These are phyloP conservation scores for Ascoidea tarda DNA, from an alignment of 805 yeast genomes.

Conservation along the genomic window DNA sequence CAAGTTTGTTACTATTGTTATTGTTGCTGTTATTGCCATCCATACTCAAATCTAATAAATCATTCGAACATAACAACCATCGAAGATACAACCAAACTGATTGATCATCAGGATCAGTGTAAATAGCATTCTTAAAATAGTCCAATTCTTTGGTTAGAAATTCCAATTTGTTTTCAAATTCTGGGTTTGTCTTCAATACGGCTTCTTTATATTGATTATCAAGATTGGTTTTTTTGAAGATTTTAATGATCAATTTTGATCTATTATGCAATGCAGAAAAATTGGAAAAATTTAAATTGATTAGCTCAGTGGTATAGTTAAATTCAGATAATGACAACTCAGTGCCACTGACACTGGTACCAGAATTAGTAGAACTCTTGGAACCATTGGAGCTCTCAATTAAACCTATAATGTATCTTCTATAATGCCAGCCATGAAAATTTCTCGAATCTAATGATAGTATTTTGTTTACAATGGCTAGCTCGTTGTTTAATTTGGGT, in stretches of 20 bases:
- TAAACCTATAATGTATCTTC: conserved; percentile 47
- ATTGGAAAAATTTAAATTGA: conserved; percentile 76
- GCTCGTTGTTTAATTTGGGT: conserved; percentile 59
- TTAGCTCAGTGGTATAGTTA: conserved; percentile 62
- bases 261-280: conserved; percentile 96
- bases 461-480: conserved; percentile 54
- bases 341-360: conserved; percentile 12
- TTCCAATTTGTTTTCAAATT: conserved; percentile 16
- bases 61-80: conserved; percentile 50
- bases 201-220: conserved; percentile 5
- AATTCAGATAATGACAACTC: conserved; percentile 40
- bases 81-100: conserved; percentile 82
- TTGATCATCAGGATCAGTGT: conserved; percentile 88
- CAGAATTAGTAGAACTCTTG: too few species aligned
- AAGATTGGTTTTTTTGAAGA: conserved; percentile 20
- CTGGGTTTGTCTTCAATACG: conserved; percentile 10
- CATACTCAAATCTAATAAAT: conserved; percentile 17
- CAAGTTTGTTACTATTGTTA: conserved; percentile 13
- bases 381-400: too few species aligned
- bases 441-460: conserved; percentile 68
- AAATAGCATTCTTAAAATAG: conserved; percentile 69
- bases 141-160: conserved; percentile 46
- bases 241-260: conserved; percentile 45
- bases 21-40: conserved; percentile 20
- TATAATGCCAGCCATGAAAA: conserved; percentile 92